Percentiles rank a stretch among this genome's conserved stretches.
Conservation (phyloP, 768 basidiomycete species). For the Grammothele lineata region DNA sequence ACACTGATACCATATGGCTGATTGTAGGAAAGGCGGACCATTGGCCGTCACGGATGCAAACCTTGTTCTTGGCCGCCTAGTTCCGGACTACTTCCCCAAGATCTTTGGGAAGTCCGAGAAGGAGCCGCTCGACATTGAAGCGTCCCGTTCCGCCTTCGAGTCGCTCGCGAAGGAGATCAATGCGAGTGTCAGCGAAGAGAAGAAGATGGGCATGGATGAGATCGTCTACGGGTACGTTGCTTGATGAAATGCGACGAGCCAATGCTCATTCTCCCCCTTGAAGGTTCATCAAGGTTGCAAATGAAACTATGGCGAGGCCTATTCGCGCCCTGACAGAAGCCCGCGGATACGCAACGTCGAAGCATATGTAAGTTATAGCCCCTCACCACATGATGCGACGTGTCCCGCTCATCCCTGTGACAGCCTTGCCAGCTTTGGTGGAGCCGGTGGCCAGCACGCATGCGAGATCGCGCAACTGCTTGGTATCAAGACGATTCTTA, state of each 20-base stretch:
- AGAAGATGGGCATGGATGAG: conserved; percentile 68
- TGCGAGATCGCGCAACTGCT: conserved; percentile 86
- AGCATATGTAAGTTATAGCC: conserved; percentile 51
- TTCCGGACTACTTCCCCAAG: conserved; percentile 91
- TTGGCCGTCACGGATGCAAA: conserved; percentile 94
- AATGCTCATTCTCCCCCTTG: neutral
- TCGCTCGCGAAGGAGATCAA: conserved; percentile 69
- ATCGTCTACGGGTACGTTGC: conserved; percentile 78
- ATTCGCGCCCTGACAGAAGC: conserved; percentile 91
- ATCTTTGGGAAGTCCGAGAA: conserved; percentile 90
- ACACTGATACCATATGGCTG: too few relatives aligned
- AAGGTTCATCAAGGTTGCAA: conserved; percentile 93
- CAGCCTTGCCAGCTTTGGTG: conserved; percentile 84
- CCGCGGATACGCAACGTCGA: conserved; percentile 75
- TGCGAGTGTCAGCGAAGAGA: conserved; percentile 41
- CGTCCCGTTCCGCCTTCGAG: conserved; percentile 65
- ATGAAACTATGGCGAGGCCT: conserved; percentile 94
- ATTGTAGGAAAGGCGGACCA: conserved; percentile 80
- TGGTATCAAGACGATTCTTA: conserved; percentile 83
- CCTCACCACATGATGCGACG: conserved; percentile 1
- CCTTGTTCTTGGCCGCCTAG: conserved; percentile 79
- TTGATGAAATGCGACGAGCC: neutral
- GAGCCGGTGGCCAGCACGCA: conserved; percentile 89
- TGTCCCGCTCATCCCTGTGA: neutral
- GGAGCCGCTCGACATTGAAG: conserved; percentile 75